Evolutionary conservation across 169 alveolate species (phyloP).

Genomic region (Perkinsus olseni): DNA sequence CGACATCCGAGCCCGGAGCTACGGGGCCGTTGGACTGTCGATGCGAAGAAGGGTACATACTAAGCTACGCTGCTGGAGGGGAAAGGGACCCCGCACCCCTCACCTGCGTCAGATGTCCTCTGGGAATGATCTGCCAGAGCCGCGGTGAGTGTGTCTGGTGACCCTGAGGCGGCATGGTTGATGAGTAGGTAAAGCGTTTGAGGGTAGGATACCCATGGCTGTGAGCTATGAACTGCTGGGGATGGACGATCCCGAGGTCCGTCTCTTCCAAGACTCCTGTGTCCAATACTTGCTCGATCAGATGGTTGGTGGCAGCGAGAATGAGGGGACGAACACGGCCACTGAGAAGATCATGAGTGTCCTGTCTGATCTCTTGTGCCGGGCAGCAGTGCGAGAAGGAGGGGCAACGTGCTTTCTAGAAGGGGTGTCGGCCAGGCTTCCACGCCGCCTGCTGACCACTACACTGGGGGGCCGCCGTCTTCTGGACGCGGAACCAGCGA

Average conservation of each 20-base stretch:
- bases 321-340: not conserved
- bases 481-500: not conserved
- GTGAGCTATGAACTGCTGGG: not conserved
- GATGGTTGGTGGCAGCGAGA: not conserved
- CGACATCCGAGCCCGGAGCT: not conserved
- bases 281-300: not conserved
- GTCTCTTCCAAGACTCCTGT: not conserved
- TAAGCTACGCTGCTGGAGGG: not conserved
- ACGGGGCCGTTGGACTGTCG: not conserved
- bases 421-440: not conserved
- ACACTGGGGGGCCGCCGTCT: not conserved
- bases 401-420: not conserved
- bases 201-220: not conserved
- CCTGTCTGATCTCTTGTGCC: not conserved
- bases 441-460: not conserved
- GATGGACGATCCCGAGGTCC: not conserved
- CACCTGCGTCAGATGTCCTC: not conserved
- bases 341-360: not conserved
- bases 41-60: not conserved
- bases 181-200: not conserved
- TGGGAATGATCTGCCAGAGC: not conserved
- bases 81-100: not conserved
- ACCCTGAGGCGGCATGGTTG: not conserved
- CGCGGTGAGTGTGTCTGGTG: not conserved
- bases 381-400: not conserved